Percentiles rank a stretch among this genome's conserved stretches.
phyloP scores from a whole-genome alignment of 495 filamentous ascomycete species.

The Podospora bellae-mahoneyi region DNA sequence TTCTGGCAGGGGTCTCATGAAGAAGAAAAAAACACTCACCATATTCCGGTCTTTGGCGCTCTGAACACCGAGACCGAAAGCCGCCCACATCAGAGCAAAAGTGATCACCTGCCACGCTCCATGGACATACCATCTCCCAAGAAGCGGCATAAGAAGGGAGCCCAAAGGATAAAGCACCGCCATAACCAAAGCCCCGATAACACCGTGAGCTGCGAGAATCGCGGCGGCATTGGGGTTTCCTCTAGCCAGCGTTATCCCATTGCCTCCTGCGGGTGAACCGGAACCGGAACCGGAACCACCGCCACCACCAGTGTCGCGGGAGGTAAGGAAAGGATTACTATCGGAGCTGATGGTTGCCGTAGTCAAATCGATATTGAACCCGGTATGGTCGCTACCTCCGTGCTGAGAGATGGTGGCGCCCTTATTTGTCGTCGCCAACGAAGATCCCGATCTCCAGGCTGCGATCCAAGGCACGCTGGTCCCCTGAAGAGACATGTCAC shows the following conservation, averaged over 20 bases:
- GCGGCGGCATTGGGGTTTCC: conserved; percentile 13
- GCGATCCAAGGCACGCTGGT: conserved; percentile 61
- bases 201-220: conserved; percentile 43
- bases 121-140: conserved; percentile 54
- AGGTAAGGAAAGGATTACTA: conserved; percentile 57
- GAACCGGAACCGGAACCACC: conserved; percentile 21
- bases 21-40: background rate
- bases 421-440: conserved; percentile 52
- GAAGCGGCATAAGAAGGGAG: conserved; percentile 52
- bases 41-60: conserved; percentile 36
- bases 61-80: conserved; percentile 59
- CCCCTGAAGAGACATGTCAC: conserved; percentile 53
- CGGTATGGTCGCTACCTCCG: conserved; percentile 39
- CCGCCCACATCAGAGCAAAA: conserved; percentile 55
- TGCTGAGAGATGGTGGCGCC: conserved; percentile 57
- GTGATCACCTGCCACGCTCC: conserved; percentile 55
- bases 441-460: conserved; percentile 55
- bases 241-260: conserved; percentile 2
- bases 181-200: conserved; percentile 58
- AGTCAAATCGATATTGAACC: conserved; percentile 57
- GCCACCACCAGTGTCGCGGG: conserved; percentile 16
- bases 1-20: background rate
- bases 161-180: conserved; percentile 55
- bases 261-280: conserved; percentile 17
- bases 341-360: conserved; percentile 51